Base-by-base conservation (phyloP, 495 filamentous ascomycete species). In the Penicillium parvum region DNA sequence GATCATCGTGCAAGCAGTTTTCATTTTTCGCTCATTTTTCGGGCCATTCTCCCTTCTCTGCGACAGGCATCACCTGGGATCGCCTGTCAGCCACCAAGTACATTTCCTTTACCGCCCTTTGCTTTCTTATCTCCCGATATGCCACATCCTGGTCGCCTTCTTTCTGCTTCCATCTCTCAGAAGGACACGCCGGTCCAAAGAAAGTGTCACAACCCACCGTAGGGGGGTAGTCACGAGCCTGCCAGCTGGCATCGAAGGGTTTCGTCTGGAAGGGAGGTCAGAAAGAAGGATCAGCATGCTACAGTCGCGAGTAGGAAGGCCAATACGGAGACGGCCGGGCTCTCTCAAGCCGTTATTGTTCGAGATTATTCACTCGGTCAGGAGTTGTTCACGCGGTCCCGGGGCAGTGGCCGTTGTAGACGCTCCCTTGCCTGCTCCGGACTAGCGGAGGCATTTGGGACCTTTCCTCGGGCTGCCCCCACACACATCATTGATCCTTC, bases 151-250 rank as follows among this genome's bases (percentile, higher is more conserved):
- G 28, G 57, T 19, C 23, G 23, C 20, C 37, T 32, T 25, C 45
- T 45, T 23, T 37, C 28, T 43, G 26, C 43, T 30, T 20, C 41
- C 29, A 17, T 32, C 30, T 15, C 12, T 38, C 37, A 44, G 50
- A 22, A 50, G 50, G 27, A 52, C 50, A 55, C 48, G 33, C 38
- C 49, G 53, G 40, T 35, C 39, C 29, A 34, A 50, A 15, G 12
- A 15, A 7, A 15, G 53, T 60, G 50, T 60, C 53, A 60, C 53
- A 55, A 43, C 43, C 45, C n/a, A n/a, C n/a, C n/a, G n/a, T n/a
- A n/a, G n/a, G n/a, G n/a, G n/a, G n/a, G 40, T 36, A 47, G 57
- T 60, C 57, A 60, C 53, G 53, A 49, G 57, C 29, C 43, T 54
- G 57, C 52, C 56, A 57, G 49, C 49, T 59, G 56, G 53, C 56